A percentile compares a stretch with the other conserved stretches of the same genome.
Conservation (phyloP, 306 rosid genomes). For the Cicer cuneatum region DNA sequence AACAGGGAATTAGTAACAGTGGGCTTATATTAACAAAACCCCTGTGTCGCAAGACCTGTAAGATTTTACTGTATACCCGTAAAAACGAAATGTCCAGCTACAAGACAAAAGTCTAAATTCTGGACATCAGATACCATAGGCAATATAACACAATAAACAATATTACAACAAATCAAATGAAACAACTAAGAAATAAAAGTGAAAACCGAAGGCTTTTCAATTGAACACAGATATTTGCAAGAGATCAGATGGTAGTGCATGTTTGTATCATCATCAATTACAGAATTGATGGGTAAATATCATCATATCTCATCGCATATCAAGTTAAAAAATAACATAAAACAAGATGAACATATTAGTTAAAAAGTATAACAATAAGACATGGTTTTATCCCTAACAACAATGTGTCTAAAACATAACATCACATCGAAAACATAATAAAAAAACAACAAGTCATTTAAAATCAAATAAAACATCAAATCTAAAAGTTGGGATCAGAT, state of each 20-base stretch:
- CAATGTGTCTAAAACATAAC: too few species aligned
- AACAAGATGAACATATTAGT: too few species aligned
- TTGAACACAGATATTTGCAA: background rate
- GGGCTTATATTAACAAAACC: conserved; percentile 51
- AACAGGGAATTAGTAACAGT: conserved; percentile 72
- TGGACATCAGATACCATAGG: conserved; percentile 81
- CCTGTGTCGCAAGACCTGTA: conserved; percentile 82
- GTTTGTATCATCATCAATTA: conserved; percentile 66
- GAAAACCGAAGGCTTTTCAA: background rate
- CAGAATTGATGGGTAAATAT: conserved; percentile 67
- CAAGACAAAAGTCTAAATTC: conserved; percentile 49
- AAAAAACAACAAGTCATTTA: background rate
- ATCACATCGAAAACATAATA: too few species aligned
- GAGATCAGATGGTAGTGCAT: conserved; percentile 97
- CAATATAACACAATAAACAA: background rate
- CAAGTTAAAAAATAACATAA: background rate
- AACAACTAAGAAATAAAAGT: background rate
- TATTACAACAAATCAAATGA: too few species aligned
- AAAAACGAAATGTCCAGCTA: conserved; percentile 68
- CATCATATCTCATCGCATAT: conserved; percentile 62
- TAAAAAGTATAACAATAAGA: too few species aligned
- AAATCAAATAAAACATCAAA: background rate
- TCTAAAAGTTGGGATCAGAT: conserved; percentile 45
- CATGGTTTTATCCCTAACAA: too few species aligned
- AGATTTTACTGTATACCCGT: conserved; percentile 56